A percentile compares a stretch with the other conserved stretches of the same genome.
Conservation (phyloP, 1,284 basidiomycete species). For the Ceratobasidium sp. region DNA sequence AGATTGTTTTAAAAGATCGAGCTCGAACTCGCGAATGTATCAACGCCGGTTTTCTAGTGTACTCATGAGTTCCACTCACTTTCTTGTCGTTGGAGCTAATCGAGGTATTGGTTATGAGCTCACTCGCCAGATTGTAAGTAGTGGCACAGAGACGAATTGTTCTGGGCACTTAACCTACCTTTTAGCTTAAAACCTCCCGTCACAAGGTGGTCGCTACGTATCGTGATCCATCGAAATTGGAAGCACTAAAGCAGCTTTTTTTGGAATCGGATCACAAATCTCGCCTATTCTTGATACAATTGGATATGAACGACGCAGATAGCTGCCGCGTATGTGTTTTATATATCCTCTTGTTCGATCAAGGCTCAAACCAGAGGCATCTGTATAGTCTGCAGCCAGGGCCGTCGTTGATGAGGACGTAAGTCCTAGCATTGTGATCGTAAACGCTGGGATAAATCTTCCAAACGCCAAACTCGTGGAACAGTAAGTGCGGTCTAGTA, state of each 20-base stretch:
- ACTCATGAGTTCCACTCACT: background rate
- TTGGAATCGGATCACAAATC: background rate
- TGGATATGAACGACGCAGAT: slow-evolving; percentile 1
- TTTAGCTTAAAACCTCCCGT: background rate
- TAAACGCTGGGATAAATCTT: slow-evolving; percentile 16
- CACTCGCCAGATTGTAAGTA: background rate
- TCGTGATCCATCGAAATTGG: background rate
- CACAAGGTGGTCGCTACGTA: background rate
- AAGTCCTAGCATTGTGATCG: background rate
- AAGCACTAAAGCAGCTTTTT: background rate
- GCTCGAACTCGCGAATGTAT: no score
- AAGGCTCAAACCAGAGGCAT: background rate
- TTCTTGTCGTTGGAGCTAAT: slow-evolving; percentile 11
- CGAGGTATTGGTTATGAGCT: slow-evolving; percentile 3
- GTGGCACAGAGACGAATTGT: background rate
- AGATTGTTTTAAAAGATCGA: no score
- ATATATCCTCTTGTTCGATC: background rate
- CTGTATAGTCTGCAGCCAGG: background rate
- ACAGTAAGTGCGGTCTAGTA: background rate
- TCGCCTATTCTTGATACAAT: background rate
- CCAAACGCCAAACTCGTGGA: background rate
- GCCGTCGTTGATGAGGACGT: background rate
- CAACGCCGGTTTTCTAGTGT: no score
- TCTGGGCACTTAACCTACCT: background rate
- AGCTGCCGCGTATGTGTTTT: background rate